Conservation (phyloP, 768 basidiomycete species). For the Lyophyllum decastes region DNA sequence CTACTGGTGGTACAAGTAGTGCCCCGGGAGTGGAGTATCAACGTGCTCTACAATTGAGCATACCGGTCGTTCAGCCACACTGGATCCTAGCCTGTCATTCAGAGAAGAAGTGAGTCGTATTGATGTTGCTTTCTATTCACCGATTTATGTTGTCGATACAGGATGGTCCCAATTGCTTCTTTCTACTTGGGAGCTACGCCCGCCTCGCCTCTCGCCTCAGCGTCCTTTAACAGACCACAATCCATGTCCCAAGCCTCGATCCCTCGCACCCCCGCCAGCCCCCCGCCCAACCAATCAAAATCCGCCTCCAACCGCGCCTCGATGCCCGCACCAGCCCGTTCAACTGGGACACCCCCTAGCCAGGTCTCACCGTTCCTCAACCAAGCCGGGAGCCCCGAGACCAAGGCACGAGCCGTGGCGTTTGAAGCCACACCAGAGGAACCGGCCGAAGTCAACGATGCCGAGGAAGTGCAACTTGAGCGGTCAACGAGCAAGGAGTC, state of each 20-base stretch:
- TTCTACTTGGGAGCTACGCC: conserved; percentile 81
- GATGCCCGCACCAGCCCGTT: conserved; percentile 60
- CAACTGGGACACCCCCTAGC: conserved; percentile 42
- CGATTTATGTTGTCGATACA: conserved; percentile 24
- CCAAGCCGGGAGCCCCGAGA: conserved; percentile 31
- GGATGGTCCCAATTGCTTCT: conserved; percentile 84
- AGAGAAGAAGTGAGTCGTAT: conserved; percentile 70
- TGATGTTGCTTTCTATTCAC: neutral
- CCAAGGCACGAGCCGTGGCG: conserved; percentile 22
- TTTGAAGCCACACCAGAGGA: conserved; percentile 60
- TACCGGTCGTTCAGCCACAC: conserved; percentile 92
- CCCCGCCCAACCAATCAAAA: conserved; percentile 32
- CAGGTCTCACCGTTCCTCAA: conserved; percentile 41
- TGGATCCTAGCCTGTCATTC: conserved; percentile 91
- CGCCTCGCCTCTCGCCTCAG: conserved; percentile 40
- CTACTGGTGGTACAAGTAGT: conserved; percentile 49
- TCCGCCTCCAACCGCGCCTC: conserved; percentile 58
- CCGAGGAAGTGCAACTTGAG: conserved; percentile 32
- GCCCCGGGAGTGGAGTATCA: conserved; percentile 90
- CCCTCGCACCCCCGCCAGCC: conserved; percentile 41
- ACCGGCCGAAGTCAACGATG: conserved; percentile 36
- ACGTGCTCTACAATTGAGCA: conserved; percentile 89
- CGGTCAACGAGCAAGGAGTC: conserved; percentile 22
- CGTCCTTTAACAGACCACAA: conserved; percentile 56
- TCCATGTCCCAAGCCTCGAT: conserved; percentile 76